These are phyloP conservation scores for Paecilomyces variotii DNA, from an alignment of 2,329 filamentous ascomycete genomes.

Conservation along the genomic window DNA sequence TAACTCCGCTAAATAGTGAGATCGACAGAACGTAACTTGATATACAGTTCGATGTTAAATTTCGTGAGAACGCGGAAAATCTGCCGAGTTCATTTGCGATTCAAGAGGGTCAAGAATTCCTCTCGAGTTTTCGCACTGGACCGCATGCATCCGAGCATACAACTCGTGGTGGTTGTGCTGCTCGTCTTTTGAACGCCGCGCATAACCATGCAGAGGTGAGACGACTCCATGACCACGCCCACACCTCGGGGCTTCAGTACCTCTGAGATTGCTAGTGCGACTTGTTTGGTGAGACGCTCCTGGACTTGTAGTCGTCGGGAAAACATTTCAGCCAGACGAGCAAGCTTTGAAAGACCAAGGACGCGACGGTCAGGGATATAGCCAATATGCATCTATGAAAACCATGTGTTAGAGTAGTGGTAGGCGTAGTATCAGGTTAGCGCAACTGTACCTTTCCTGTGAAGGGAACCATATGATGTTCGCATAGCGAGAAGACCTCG, in stretches of 20 bases:
- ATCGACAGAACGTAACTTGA: background rate
- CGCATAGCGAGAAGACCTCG: slow-evolving; percentile 87
- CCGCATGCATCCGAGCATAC: slow-evolving; percentile 94
- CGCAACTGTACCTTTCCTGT: slow-evolving; percentile 66
- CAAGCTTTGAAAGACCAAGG: slow-evolving; percentile 90
- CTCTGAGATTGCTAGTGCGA: slow-evolving; percentile 87
- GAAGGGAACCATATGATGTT: slow-evolving; percentile 96
- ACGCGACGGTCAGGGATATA: slow-evolving; percentile 91
- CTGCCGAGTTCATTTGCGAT: slow-evolving; percentile 37
- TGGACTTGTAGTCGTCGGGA: slow-evolving; percentile 88
- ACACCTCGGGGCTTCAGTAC: slow-evolving; percentile 90
- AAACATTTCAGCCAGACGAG: slow-evolving; percentile 96
- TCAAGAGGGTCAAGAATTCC: slow-evolving; percentile 81
- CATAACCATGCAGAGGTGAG: slow-evolving; percentile 98
- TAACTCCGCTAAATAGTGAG: slow-evolving; percentile 23
- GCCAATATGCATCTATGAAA: slow-evolving; percentile 87
- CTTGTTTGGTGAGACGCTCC: slow-evolving; percentile 91
- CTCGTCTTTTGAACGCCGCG: slow-evolving; percentile 90
- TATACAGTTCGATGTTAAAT: background rate
- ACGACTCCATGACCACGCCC: slow-evolving; percentile 94
- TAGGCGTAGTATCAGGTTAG: background rate
- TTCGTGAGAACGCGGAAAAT: background rate
- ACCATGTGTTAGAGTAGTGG: slow-evolving; percentile 5
- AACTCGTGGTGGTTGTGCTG: slow-evolving; percentile 85
- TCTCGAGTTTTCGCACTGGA: slow-evolving; percentile 87